Conservation (phyloP, 2,329 filamentous ascomycete species). For the Monilinia laxa region DNA sequence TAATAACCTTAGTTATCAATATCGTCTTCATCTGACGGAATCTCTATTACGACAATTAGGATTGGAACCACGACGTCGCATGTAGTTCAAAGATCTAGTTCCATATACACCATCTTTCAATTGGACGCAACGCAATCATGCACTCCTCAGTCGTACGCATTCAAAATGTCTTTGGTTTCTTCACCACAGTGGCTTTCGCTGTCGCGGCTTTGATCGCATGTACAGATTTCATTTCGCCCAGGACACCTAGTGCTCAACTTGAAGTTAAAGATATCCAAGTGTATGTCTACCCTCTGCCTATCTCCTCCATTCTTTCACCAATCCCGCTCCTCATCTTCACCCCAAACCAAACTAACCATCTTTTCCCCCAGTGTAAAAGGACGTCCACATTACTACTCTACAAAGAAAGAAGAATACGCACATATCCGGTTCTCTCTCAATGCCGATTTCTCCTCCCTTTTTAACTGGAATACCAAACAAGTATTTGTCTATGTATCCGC, state of each 20-base stretch:
- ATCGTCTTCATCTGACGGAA: background rate
- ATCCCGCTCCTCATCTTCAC: background rate
- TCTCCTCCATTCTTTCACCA: background rate
- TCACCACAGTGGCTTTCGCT: slow-evolving; percentile 87
- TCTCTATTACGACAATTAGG: background rate
- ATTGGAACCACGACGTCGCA: slow-evolving; percentile 1
- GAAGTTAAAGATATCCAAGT: slow-evolving; percentile 78
- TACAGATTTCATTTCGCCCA: slow-evolving; percentile 70
- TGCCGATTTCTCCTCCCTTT: slow-evolving; percentile 85
- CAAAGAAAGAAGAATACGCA: slow-evolving; percentile 93
- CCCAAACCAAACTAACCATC: background rate
- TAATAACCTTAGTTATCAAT: background rate
- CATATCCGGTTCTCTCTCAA: slow-evolving; percentile 91
- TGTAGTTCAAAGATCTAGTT: slow-evolving; percentile 6
- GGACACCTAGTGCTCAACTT: slow-evolving; percentile 65
- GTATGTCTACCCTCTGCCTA: slow-evolving; percentile 50
- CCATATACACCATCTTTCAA: background rate
- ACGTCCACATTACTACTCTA: slow-evolving; percentile 91
- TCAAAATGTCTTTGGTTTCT: slow-evolving; percentile 96
- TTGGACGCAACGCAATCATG: slow-evolving; percentile 48
- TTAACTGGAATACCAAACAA: slow-evolving; percentile 99
- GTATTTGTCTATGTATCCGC: slow-evolving; percentile 95
- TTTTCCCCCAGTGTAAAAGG: slow-evolving; percentile 67
- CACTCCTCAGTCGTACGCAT: slow-evolving; percentile 80
- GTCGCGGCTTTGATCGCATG: slow-evolving; percentile 78